These are phyloP conservation scores for Gossypioides kirkii DNA, from an alignment of 345 rosid species.

Conservation along the genomic window DNA sequence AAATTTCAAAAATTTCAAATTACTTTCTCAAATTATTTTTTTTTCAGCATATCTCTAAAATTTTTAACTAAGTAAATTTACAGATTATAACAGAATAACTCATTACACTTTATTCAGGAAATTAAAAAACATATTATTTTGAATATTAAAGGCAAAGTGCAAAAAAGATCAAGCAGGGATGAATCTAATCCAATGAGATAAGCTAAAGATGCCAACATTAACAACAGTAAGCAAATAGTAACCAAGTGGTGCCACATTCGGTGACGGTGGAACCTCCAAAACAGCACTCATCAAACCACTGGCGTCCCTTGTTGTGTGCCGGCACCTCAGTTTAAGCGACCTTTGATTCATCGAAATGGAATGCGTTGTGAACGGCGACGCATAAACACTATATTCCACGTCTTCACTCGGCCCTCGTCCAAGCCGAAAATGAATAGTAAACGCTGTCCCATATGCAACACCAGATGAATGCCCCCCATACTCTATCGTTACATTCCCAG, in stretches of 20 bases:
- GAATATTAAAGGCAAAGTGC: background rate
- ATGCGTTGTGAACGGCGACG: slow-evolving; percentile 48
- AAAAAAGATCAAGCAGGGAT: slow-evolving; percentile 1
- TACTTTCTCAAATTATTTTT: too few relatives aligned
- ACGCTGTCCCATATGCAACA: slow-evolving; percentile 20
- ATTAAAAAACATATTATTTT: background rate
- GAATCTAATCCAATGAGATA: slow-evolving; percentile 42
- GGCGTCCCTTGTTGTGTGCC: background rate
- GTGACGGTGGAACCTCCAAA: slow-evolving; percentile 38
- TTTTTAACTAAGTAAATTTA: too few relatives aligned
- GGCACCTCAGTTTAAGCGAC: slow-evolving; percentile 33
- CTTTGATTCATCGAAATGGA: slow-evolving; percentile 50
- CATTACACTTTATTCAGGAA: background rate
- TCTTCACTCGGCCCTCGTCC: slow-evolving; percentile 13
- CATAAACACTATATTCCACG: slow-evolving; percentile 24
- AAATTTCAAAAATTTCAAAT: too few relatives aligned
- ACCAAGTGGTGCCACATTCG: slow-evolving; percentile 45
- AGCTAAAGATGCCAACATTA: slow-evolving; percentile 44
- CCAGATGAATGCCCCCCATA: slow-evolving; percentile 5
- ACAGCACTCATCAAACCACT: slow-evolving; percentile 21
- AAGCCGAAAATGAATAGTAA: slow-evolving; percentile 25
- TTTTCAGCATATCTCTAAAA: too few relatives aligned
- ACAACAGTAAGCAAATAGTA: slow-evolving; percentile 51
- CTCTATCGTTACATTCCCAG: slow-evolving; percentile 26
- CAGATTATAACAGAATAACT: too few relatives aligned